These are phyloP conservation scores for Gnaphalium uliginosum DNA, from an alignment of 129 eudicot genomes.

Conservation along the genomic window DNA sequence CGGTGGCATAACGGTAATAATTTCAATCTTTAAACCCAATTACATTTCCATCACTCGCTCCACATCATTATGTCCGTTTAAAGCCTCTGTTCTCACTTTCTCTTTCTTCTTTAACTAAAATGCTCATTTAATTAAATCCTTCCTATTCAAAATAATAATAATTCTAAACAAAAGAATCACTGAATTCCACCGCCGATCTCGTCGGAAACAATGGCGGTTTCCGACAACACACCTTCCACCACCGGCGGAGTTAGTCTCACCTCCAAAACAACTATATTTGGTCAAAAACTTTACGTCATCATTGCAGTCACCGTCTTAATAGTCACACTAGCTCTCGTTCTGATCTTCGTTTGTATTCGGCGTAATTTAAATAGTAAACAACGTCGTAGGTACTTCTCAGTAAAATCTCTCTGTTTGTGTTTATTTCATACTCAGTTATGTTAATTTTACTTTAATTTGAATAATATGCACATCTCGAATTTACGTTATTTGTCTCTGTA, in stretches of 20 bases:
- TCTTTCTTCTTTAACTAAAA: constrained; percentile 22
- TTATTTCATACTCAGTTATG: neutral
- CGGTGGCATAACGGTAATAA: constrained; percentile 26
- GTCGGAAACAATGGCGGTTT: constrained; percentile 46
- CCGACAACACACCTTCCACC: constrained; percentile 36
- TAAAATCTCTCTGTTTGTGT: neutral
- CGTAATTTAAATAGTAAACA: constrained; percentile 37
- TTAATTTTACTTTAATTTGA: no score
- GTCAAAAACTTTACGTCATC: constrained; percentile 65
- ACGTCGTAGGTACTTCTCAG: constrained; percentile 31
- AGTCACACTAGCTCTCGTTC: constrained; percentile 31
- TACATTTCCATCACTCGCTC: neutral
- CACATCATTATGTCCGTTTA: constrained; percentile 31
- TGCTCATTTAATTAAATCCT: constrained; percentile 2
- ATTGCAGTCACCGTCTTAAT: constrained; percentile 42
- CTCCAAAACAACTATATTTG: constrained; percentile 56
- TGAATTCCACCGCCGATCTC: neutral
- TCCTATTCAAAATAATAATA: neutral
- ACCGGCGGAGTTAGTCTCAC: constrained; percentile 32
- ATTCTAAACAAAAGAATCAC: neutral
- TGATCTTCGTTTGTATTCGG: constrained; percentile 50
- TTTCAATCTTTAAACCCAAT: neutral
- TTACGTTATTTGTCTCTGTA: no score
- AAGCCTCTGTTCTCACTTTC: constrained; percentile 20
- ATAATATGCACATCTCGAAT: neutral